These are phyloP conservation scores for Penicillium vulpinum DNA, from an alignment of 2,329 filamentous ascomycete species.

Conservation along the genomic window DNA sequence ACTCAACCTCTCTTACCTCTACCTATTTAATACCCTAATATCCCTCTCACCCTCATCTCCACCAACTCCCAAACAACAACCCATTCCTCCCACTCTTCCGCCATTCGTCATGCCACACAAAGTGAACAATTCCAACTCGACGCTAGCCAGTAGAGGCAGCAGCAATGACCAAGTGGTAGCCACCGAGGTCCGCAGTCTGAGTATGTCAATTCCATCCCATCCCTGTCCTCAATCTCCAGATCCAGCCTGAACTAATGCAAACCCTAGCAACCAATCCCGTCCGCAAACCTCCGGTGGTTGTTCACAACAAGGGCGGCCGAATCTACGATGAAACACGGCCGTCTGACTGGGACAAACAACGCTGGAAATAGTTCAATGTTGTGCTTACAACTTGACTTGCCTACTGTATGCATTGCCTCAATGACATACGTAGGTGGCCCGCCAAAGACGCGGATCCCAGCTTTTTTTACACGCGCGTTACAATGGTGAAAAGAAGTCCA, in stretches of 20 bases:
- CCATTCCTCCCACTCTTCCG: not conserved
- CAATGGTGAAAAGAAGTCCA: not conserved
- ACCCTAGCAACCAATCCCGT: constrained; percentile 29
- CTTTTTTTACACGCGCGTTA: constrained; percentile 20
- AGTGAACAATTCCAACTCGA: constrained; percentile 39
- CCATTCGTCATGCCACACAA: constrained; percentile 36
- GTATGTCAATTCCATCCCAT: constrained; percentile 23
- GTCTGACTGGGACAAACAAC: constrained; percentile 41
- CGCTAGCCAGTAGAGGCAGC: constrained; percentile 34
- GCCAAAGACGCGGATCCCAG: constrained; percentile 2
- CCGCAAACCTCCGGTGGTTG: constrained; percentile 35
- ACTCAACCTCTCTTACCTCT: not conserved
- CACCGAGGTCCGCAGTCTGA: constrained; percentile 34
- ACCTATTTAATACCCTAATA: not conserved
- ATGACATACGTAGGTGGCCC: not conserved
- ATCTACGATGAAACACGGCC: constrained; percentile 40
- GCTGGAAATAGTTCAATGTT: constrained; percentile 41
- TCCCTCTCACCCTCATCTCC: not conserved
- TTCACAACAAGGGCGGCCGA: constrained; percentile 39
- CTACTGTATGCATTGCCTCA: not conserved
- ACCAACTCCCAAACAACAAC: not conserved
- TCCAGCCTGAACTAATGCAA: constrained; percentile 24
- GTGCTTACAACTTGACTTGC: not conserved
- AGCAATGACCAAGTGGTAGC: constrained; percentile 32
- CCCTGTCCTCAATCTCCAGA: constrained; percentile 26